Base-by-base conservation (phyloP, 139 green algal species). In the Picochlorum sp. region DNA sequence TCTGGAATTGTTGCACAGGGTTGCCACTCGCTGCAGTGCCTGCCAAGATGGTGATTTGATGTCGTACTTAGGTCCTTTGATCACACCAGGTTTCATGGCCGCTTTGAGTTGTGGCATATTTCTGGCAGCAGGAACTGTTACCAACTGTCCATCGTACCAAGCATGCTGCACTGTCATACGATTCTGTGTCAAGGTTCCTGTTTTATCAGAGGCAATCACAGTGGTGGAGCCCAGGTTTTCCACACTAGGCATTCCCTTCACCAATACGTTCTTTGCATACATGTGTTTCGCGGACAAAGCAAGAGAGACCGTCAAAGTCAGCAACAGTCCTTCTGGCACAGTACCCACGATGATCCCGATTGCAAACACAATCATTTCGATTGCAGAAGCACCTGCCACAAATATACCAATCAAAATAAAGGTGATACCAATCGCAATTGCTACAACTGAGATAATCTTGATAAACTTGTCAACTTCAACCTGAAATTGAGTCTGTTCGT, bases 251-350 rank as follows among this genome's bases (percentile, higher is more conserved):
- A 98, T 85, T 61, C 93, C 93, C 63, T 85, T 70, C 18, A 89
- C 81, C 26, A 87, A 76, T 18, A 79, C 81, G 41, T 83, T 69
- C 40, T 65, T 63, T n/a, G 75, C 36, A 3, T 90, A 90, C 90
- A 97, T 96, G 57, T 89, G 88, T 26, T 89, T 75, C 1, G 93
- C 97, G 24, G 90, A 94, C 12, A 99, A 81, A 10, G 93, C 90
- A 33, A 99, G 79, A 70, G 91, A 98, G 14, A 94, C 96, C 35
- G 89, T 99, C 65, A 99, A 94, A 9, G 96, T 90, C 5, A 92
- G 89, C 28, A 92, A 90, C 32, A 99, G 68, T 22, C 93, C 93
- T 68, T 99, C 93, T 20, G 92, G 92, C 57, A 99, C 97, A 31
- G 89, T 90, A 4, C 89, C 92, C 10, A 99, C 92, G 0, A 84